Evolutionary conservation across 371 early-diverging fungal genomes (phyloP).

Genomic region (Caulochytrium protostelioides): DNA sequence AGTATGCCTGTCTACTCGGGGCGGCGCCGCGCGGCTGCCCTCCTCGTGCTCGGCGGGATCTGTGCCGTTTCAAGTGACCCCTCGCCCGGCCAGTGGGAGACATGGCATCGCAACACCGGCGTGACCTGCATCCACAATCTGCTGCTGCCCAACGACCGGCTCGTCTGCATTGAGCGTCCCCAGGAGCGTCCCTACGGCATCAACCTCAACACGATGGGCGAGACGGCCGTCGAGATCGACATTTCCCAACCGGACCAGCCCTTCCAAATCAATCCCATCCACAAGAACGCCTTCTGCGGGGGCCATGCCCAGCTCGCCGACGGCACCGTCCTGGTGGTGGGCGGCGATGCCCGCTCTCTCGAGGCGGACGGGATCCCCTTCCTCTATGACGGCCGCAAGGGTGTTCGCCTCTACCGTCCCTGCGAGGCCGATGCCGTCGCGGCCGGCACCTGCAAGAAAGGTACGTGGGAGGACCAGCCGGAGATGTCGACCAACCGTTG

Average conservation of each 20-base stretch:
- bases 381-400: slow-evolving; percentile 2
- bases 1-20: too few species aligned
- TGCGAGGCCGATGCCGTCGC: slow-evolving; percentile 2
- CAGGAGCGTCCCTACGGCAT: too few species aligned
- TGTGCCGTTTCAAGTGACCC: too few species aligned
- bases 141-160: slow-evolving; percentile 10
- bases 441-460: not conserved
- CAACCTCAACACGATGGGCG: too few species aligned
- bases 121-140: slow-evolving; percentile 15
- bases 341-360: slow-evolving; percentile 7
- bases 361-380: not conserved
- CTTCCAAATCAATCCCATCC: not conserved
- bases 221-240: not conserved
- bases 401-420: slow-evolving; percentile 1
- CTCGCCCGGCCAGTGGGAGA: too few species aligned
- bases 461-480: not conserved
- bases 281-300: slow-evolving; percentile 12
- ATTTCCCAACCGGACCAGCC: too few species aligned
- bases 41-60: too few species aligned
- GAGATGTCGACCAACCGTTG: slow-evolving; percentile 5
- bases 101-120: slow-evolving; percentile 8
- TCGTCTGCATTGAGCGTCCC: slow-evolving; percentile 15
- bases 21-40: too few species aligned
- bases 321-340: slow-evolving; percentile 7
- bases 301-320: slow-evolving; percentile 8